Percentiles rank a stretch among this genome's conserved stretches.
These are phyloP conservation scores for Mycosphaerelloides madeirae DNA, from an alignment of 2,329 filamentous ascomycete species.

Conservation along the genomic window DNA sequence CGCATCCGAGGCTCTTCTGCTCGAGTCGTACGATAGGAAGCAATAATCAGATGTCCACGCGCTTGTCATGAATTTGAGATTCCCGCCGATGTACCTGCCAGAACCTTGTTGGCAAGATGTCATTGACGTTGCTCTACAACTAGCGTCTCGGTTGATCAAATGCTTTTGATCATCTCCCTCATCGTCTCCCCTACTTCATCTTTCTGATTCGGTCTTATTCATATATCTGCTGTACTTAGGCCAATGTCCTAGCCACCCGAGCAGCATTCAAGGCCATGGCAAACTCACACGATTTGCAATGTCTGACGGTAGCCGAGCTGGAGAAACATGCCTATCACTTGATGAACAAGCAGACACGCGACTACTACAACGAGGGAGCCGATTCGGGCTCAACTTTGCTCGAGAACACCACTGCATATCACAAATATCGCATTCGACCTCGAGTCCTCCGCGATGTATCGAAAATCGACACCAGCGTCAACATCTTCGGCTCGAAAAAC, in stretches of 20 bases:
- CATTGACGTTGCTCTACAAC: neutral
- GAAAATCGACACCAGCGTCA: conserved; percentile 38
- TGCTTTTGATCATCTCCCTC: neutral
- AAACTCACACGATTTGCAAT: conserved; percentile 35
- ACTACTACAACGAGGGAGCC: conserved; percentile 38
- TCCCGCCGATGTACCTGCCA: too few species aligned
- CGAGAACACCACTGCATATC: conserved; percentile 52
- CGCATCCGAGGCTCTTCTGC: too few species aligned
- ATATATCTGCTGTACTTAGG: neutral
- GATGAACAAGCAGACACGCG: conserved; percentile 38
- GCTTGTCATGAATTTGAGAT: too few species aligned
- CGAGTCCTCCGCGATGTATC: conserved; percentile 41
- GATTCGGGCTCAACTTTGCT: conserved; percentile 34
- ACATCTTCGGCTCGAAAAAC: conserved; percentile 43
- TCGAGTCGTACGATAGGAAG: too few species aligned
- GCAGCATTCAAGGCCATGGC: conserved; percentile 3
- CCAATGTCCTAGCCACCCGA: neutral
- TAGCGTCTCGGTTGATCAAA: neutral
- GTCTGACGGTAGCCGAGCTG: conserved; percentile 41
- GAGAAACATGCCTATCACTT: conserved; percentile 34
- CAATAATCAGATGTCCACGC: too few species aligned
- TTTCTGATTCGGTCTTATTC: too few species aligned
- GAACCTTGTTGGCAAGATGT: neutral
- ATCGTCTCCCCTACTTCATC: too few species aligned
- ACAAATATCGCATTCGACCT: conserved; percentile 40